Base-by-base conservation (phyloP, 345 rosid species). In the Brassica carinata region DNA sequence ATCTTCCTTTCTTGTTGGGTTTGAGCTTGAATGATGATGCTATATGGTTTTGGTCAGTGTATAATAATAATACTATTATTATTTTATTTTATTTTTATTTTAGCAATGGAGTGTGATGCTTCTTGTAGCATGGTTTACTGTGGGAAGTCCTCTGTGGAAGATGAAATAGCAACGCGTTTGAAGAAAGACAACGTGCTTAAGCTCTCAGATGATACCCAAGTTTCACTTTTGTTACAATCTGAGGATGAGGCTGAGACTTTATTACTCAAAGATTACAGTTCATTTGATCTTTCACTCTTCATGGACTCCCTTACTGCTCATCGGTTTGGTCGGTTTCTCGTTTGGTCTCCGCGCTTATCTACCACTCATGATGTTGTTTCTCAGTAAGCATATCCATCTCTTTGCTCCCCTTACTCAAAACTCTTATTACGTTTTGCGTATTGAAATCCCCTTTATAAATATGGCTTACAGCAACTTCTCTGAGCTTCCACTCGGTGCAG, bases 321-420 rank as follows among this genome's bases (percentile, higher is more conserved):
- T 81, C 92, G 74, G 59, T 94, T 91, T 30, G 98, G 97, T 14
- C 77, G 94, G 78, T 83, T 91, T 68, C 87, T 93, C 55, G 83
- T 91, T 79, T 95, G 97, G 96, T 93, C 96, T 58, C 94, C 93
- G 1, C 80, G 85, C 7, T 81, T 91, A 78, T 51, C 90, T 71
- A 91, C 97, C 2, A 95, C 97, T 18, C 99, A 95, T 7, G 97
- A 93, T 61, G 81, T 93, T 40, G 83, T 93, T 76, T 88, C 96
- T 38, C 85, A 83, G 97, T 95, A 85, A 86, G 97, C 69, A 40
- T 40, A 8, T 40, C 48, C 48, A 40, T 40, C 48, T 40, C 48
- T 40, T 9, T 40, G 13, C 3, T 40, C 11, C 13, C 48, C 48
- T 5, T 40, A 40, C 48, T 40, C 48, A 40, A 36, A 40, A 40